Percentiles rank a stretch among this genome's conserved stretches.
Evolutionary conservation across 176 grass and related monocot species (phyloP).

Genomic region (Carex kokanica): DNA sequence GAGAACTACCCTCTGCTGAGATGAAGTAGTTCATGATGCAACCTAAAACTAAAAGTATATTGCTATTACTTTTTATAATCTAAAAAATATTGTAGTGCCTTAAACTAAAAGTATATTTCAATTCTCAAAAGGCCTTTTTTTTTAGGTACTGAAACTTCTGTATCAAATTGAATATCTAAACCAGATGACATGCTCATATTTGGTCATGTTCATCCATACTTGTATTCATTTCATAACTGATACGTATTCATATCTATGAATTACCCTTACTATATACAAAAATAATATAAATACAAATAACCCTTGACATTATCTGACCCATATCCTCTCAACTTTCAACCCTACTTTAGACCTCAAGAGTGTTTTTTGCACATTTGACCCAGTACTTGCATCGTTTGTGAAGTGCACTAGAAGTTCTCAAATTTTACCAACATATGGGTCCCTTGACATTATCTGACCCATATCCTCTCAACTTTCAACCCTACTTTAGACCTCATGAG

Average conservation of each 20-base stretch:
- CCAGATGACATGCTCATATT: background rate
- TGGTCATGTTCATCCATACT: background rate
- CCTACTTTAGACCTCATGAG: background rate
- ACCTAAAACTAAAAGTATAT: background rate
- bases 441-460: background rate
- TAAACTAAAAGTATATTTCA: background rate
- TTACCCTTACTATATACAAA: background rate
- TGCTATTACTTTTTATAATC: no score
- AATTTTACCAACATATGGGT: background rate
- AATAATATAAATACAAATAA: background rate
- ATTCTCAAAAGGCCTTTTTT: background rate
- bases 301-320: background rate
- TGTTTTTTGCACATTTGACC: background rate
- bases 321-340: background rate
- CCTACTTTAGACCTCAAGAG: background rate
- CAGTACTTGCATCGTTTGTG: background rate
- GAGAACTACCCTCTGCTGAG: background rate
- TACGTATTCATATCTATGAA: background rate
- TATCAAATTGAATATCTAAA: background rate
- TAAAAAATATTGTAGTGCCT: background rate
- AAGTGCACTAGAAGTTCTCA: background rate
- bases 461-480: background rate
- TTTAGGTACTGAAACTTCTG: background rate
- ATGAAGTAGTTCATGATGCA: background rate
- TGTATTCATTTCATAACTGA: background rate